Percentiles rank a stretch among this genome's conserved stretches.
These are phyloP conservation scores for Corinectria fuckeliana DNA, from an alignment of 2,329 filamentous ascomycete species.

Conservation along the genomic window DNA sequence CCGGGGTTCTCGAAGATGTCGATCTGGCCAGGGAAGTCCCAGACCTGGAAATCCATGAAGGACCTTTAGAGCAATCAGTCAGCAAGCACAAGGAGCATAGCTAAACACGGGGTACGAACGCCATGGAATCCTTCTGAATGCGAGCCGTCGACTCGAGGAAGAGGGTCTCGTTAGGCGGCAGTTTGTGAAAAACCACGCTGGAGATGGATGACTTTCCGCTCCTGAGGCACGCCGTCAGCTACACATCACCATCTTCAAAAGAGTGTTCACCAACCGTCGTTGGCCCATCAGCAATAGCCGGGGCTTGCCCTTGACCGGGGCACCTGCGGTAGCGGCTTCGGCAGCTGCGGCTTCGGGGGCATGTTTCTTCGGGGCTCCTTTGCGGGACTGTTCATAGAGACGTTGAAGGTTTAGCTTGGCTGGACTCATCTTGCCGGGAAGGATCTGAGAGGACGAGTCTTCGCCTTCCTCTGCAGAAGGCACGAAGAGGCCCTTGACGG, in stretches of 20 bases:
- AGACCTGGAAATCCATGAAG: slow-evolving; percentile 99
- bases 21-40: slow-evolving; percentile 95
- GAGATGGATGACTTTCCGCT: slow-evolving; percentile 98
- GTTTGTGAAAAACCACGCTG: slow-evolving; percentile 98
- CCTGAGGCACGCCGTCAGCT: slow-evolving; percentile 55
- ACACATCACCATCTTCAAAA: not conserved
- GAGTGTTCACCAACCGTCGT: slow-evolving; percentile 69
- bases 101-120: slow-evolving; percentile 64
- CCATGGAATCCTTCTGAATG: slow-evolving; percentile 94
- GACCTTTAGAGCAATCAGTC: slow-evolving; percentile 63
- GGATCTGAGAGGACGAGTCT: slow-evolving; percentile 41
- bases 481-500: slow-evolving; percentile 35
- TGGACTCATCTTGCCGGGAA: slow-evolving; percentile 54
- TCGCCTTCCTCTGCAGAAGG: slow-evolving; percentile 33
- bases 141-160: slow-evolving; percentile 94
- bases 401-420: slow-evolving; percentile 69
- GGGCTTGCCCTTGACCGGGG: slow-evolving; percentile 72
- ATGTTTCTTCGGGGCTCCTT: slow-evolving; percentile 58
- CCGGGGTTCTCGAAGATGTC: slow-evolving; percentile 86
- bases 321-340: slow-evolving; percentile 46
- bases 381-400: slow-evolving; percentile 66
- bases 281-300: slow-evolving; percentile 93
- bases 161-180: slow-evolving; percentile 92
- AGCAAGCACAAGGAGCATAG: slow-evolving; percentile 8
- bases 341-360: slow-evolving; percentile 53